phyloP scores from a whole-genome alignment of 306 rosid genomes.

The Chamaecrista fasciculata region DNA sequence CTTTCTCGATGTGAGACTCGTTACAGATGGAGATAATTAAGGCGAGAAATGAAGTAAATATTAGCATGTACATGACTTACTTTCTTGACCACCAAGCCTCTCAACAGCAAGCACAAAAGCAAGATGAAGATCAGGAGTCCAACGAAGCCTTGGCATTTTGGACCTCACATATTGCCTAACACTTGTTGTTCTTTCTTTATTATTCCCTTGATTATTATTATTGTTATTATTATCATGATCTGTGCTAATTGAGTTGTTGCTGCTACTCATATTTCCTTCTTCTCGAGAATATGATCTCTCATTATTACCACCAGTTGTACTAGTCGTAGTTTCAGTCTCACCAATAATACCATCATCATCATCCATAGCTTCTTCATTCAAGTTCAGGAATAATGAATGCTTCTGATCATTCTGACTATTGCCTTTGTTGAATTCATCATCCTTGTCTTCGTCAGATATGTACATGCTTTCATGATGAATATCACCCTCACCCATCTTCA shows the following conservation, averaged over 20 bases:
- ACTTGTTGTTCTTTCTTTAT: slow-evolving; percentile 34
- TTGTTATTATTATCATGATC: too few species aligned
- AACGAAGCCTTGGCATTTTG: slow-evolving; percentile 88
- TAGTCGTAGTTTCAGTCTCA: slow-evolving; percentile 1
- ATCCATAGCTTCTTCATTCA: slow-evolving; percentile 53
- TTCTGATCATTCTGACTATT: too few species aligned
- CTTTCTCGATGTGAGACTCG: too few species aligned
- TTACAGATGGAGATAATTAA: too few species aligned
- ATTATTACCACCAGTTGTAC: too few species aligned
- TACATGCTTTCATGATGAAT: too few species aligned
- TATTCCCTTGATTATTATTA: too few species aligned
- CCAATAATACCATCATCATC: background rate
- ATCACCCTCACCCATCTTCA: slow-evolving; percentile 45
- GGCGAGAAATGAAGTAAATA: too few species aligned
- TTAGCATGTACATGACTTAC: slow-evolving; percentile 40
- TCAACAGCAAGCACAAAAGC: slow-evolving; percentile 84
- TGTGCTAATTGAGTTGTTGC: slow-evolving; percentile 35
- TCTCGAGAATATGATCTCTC: slow-evolving; percentile 36
- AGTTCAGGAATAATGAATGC: slow-evolving; percentile 49
- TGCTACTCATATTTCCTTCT: slow-evolving; percentile 33
- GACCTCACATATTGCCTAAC: slow-evolving; percentile 80
- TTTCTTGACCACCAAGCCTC: slow-evolving; percentile 84
- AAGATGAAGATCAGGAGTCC: slow-evolving; percentile 95
- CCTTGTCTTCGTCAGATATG: slow-evolving; percentile 38
- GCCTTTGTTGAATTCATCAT: slow-evolving; percentile 13